phyloP scores from a whole-genome alignment of 345 rosid genomes.

The Citrus australasica region DNA sequence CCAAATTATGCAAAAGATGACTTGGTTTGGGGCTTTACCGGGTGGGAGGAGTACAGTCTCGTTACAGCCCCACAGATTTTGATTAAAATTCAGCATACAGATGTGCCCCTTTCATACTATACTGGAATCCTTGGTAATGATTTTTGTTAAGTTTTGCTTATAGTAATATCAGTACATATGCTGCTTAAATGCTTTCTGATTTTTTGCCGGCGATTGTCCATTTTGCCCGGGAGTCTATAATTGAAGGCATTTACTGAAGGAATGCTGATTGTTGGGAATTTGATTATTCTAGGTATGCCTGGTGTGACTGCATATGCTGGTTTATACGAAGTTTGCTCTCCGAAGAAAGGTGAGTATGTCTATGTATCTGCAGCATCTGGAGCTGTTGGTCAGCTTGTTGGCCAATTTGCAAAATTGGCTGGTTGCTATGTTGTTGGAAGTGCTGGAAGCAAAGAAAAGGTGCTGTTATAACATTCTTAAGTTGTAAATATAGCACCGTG shows the following conservation, averaged over 20 bases:
- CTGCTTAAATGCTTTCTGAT: neutral
- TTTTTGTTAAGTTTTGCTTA: neutral
- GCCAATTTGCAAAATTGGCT: conserved; percentile 48
- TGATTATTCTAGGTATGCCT: conserved; percentile 31
- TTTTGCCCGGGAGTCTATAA: too few species aligned
- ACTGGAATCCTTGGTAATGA: conserved; percentile 58
- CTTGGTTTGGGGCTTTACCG: conserved; percentile 49
- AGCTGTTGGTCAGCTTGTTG: conserved; percentile 61
- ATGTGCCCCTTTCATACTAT: conserved; percentile 62
- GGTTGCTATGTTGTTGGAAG: conserved; percentile 62
- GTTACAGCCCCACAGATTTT: conserved; percentile 27
- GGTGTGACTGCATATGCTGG: conserved; percentile 60
- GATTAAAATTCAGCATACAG: conserved; percentile 43
- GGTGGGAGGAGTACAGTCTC: conserved; percentile 68
- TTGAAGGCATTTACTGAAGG: neutral
- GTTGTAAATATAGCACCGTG: too few species aligned
- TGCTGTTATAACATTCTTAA: neutral
- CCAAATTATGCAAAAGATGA: conserved; percentile 53
- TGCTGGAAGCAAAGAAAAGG: conserved; percentile 47
- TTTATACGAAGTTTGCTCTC: conserved; percentile 43
- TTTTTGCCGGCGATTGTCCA: neutral
- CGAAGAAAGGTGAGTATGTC: conserved; percentile 44
- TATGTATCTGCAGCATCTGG: conserved; percentile 57
- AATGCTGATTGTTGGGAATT: neutral
- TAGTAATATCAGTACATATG: neutral